A percentile compares a stretch with the other conserved stretches of the same genome.
Evolutionary conservation across 2,329 filamentous ascomycete species (phyloP).

Genomic region (Cladorrhinum sp.): DNA sequence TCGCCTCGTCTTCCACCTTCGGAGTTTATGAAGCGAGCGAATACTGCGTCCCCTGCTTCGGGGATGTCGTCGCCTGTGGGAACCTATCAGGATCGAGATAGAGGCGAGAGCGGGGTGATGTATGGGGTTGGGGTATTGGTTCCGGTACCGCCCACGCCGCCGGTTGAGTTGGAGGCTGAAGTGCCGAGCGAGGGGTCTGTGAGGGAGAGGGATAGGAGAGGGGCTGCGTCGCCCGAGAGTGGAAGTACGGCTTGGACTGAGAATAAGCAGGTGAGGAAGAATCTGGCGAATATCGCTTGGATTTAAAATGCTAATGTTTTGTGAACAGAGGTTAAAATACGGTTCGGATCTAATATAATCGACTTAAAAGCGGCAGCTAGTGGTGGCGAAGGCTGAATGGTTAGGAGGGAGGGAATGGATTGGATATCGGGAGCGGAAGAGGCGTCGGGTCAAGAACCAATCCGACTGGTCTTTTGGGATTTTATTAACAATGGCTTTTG

Average conservation of each 20-base stretch:
- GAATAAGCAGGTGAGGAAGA: constrained; percentile 13
- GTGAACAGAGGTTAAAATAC: background rate
- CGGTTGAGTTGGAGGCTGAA: constrained; percentile 17
- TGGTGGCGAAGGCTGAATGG: background rate
- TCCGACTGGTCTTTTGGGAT: background rate
- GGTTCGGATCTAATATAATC: background rate
- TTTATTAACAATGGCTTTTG: background rate
- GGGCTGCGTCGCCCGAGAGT: constrained; percentile 13
- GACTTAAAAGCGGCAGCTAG: background rate
- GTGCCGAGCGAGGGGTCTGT: constrained; percentile 10
- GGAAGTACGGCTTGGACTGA: constrained; percentile 21
- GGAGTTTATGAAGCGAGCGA: constrained; percentile 5
- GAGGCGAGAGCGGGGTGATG: constrained; percentile 11
- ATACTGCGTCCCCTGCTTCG: constrained; percentile 5
- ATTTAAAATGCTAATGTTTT: constrained; percentile 6
- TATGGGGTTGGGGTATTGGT: constrained; percentile 3
- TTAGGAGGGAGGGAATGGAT: background rate
- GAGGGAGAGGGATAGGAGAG: constrained; percentile 10
- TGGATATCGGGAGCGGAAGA: background rate
- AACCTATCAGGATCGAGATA: background rate
- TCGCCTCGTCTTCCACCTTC: constrained; percentile 10
- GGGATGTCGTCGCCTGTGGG: background rate
- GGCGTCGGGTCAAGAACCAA: background rate
- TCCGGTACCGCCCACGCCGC: background rate
- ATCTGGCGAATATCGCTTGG: constrained; percentile 15